These are phyloP conservation scores for Daldinia vernicosa DNA, from an alignment of 495 filamentous ascomycete species.

Conservation along the genomic window DNA sequence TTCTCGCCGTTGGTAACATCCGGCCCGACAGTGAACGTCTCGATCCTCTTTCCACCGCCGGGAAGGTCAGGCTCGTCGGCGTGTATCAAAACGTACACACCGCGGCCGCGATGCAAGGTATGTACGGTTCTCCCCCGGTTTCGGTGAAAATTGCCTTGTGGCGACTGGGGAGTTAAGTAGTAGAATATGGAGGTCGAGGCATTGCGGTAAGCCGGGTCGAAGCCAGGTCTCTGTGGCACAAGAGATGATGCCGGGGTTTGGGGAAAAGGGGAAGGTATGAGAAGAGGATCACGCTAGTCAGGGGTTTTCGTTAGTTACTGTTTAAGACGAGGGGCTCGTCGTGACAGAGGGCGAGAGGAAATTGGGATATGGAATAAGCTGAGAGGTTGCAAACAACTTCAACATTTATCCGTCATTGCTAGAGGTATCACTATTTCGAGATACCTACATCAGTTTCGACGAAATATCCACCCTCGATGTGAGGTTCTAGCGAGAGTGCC, in stretches of 20 bases:
- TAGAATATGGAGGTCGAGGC: conserved; percentile 25
- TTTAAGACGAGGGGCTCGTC: neutral
- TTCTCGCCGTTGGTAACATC: conserved; percentile 64
- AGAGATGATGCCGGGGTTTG: conserved; percentile 31
- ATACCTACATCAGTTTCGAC: conserved; percentile 56
- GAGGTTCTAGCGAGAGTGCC: conserved; percentile 56
- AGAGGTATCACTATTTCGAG: conserved; percentile 23
- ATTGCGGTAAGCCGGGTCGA: conserved; percentile 41
- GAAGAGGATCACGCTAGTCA: conserved; percentile 57
- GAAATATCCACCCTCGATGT: conserved; percentile 73
- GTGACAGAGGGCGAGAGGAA: neutral
- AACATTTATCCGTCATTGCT: neutral
- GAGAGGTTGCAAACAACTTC: neutral
- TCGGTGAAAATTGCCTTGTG: conserved; percentile 64
- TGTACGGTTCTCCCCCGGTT: conserved; percentile 69
- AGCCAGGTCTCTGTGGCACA: conserved; percentile 42
- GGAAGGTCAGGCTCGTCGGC: conserved; percentile 38
- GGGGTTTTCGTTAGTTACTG: neutral
- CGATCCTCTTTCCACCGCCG: conserved; percentile 54
- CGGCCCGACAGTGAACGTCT: conserved; percentile 65
- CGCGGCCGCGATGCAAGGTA: conserved; percentile 57
- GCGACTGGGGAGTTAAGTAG: conserved; percentile 15
- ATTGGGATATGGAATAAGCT: neutral
- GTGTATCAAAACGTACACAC: conserved; percentile 69
- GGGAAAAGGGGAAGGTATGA: conserved; percentile 62